Conservation (phyloP, 306 rosid genomes). For the Geum urbanum region DNA sequence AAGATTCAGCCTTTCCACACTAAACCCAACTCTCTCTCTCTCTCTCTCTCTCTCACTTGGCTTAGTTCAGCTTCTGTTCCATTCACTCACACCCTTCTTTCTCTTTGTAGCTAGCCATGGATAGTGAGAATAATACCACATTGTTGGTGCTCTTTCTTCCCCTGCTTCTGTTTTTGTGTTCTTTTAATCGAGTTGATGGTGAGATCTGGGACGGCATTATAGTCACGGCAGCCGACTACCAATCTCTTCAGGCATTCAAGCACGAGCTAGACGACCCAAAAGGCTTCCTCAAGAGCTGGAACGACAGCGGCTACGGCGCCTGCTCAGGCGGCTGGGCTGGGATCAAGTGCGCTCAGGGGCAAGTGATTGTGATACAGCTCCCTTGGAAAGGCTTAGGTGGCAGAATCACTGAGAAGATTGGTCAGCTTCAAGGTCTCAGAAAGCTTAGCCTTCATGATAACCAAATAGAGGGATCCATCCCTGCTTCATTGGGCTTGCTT, state of each 20-base stretch:
- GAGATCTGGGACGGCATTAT: conserved; percentile 79
- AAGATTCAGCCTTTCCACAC: background rate
- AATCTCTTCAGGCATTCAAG: conserved; percentile 79
- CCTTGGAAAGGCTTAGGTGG: conserved; percentile 85
- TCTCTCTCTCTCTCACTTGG: background rate
- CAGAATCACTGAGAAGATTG: conserved; percentile 57
- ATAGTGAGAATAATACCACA: conserved; percentile 10
- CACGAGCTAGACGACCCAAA: conserved; percentile 69
- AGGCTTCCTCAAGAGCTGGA: conserved; percentile 83
- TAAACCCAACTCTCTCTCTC: background rate
- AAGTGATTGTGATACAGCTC: conserved; percentile 83
- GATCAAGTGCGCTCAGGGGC: conserved; percentile 90
- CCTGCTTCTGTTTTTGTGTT: conserved; percentile 14
- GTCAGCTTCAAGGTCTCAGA: conserved; percentile 69
- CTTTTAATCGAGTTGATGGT: conserved; percentile 27
- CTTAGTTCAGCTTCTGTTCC: conserved; percentile 21
- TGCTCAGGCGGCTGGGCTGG: conserved; percentile 90
- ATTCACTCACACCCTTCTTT: background rate
- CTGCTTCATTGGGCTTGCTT: conserved; percentile 65
- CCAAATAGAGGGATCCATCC: conserved; percentile 61
- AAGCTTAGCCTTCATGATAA: conserved; percentile 90
- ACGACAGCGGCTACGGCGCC: conserved; percentile 77
- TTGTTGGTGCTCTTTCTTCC: conserved; percentile 29
- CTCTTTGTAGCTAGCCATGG: conserved; percentile 25
- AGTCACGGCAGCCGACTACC: conserved; percentile 69